Evolutionary conservation across 1,284 basidiomycete species (phyloP).

Genomic region (Leccinum solheimii): DNA sequence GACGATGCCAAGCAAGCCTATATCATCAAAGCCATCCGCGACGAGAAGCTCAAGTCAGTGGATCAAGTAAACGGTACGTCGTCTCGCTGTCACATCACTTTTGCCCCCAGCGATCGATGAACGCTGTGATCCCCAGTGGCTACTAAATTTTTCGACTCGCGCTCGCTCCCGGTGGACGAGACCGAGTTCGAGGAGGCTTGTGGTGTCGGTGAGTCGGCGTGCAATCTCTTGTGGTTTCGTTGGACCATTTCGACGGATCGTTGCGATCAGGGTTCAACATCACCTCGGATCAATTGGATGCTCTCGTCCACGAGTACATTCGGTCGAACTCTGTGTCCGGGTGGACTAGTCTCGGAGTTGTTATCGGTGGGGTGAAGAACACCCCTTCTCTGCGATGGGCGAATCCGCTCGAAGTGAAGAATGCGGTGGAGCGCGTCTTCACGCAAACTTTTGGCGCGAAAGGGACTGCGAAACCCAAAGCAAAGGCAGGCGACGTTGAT

Average conservation of each 20-base stretch:
- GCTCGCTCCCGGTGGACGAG: conserved; percentile 65
- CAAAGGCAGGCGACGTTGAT: conserved; percentile 54
- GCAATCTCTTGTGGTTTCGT: not conserved
- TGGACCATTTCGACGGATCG: not conserved
- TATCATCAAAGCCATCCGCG: conserved; percentile 67
- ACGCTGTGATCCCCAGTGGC: conserved; percentile 54
- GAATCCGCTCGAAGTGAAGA: conserved; percentile 86
- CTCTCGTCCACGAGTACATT: conserved; percentile 64
- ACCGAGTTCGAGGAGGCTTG: conserved; percentile 77
- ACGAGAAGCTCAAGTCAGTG: conserved; percentile 73
- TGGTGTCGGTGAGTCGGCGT: conserved; percentile 76
- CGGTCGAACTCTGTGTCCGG: conserved; percentile 54
- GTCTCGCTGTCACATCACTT: conserved; percentile 1
- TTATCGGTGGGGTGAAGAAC: conserved; percentile 71
- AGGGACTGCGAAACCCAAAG: conserved; percentile 65
- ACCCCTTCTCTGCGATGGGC: conserved; percentile 85
- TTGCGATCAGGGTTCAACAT: conserved; percentile 72
- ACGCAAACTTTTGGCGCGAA: conserved; percentile 79
- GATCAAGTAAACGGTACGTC: conserved; percentile 86
- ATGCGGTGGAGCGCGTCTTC: conserved; percentile 79
- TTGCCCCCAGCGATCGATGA: not conserved
- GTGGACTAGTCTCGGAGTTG: conserved; percentile 75
- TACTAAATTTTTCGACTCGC: conserved; percentile 71
- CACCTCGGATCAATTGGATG: conserved; percentile 67
- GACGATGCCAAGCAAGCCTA: conserved; percentile 63